phyloP scores from a whole-genome alignment of 2,329 filamentous ascomycete genomes.

The Penicillium sp. region DNA sequence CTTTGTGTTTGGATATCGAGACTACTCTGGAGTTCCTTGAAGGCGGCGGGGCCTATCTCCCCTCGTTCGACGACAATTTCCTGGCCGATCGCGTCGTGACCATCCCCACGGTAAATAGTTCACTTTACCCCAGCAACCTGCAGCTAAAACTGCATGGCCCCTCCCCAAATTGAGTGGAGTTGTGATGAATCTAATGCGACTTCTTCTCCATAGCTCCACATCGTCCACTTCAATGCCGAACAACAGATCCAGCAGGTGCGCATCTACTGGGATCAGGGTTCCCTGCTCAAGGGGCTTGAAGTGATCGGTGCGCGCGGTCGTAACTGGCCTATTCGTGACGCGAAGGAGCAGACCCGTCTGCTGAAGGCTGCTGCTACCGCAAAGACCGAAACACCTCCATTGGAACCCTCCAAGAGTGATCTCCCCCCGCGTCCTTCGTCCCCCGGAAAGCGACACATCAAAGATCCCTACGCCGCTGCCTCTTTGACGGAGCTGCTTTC shows the following conservation, averaged over 20 bases:
- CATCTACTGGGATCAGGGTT: slow-evolving; percentile 92
- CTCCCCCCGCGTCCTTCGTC: slow-evolving; percentile 28
- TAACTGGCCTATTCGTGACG: slow-evolving; percentile 94
- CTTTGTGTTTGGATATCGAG: slow-evolving; percentile 77
- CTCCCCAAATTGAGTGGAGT: background rate
- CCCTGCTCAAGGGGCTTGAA: slow-evolving; percentile 88
- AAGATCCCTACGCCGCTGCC: slow-evolving; percentile 48
- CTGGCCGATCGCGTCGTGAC: slow-evolving; percentile 78
- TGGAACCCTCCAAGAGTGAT: slow-evolving; percentile 23
- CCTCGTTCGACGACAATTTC: slow-evolving; percentile 92
- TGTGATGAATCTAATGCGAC: slow-evolving; percentile 13
- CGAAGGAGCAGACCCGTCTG: slow-evolving; percentile 78
- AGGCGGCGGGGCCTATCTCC: slow-evolving; percentile 84
- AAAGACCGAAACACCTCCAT: slow-evolving; percentile 22
- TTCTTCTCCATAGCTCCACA: slow-evolving; percentile 67
- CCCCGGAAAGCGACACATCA: slow-evolving; percentile 47
- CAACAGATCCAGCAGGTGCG: slow-evolving; percentile 86
- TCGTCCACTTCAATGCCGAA: slow-evolving; percentile 78
- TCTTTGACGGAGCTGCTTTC: slow-evolving; percentile 74
- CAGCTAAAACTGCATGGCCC: background rate
- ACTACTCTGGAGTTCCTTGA: slow-evolving; percentile 80
- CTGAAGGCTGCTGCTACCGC: slow-evolving; percentile 61
- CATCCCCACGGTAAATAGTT: slow-evolving; percentile 70
- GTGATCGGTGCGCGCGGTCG: slow-evolving; percentile 87
- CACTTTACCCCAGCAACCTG: slow-evolving; percentile 7